phyloP scores from a whole-genome alignment of 2,329 filamentous ascomycete genomes.

The Drechslera avenae region DNA sequence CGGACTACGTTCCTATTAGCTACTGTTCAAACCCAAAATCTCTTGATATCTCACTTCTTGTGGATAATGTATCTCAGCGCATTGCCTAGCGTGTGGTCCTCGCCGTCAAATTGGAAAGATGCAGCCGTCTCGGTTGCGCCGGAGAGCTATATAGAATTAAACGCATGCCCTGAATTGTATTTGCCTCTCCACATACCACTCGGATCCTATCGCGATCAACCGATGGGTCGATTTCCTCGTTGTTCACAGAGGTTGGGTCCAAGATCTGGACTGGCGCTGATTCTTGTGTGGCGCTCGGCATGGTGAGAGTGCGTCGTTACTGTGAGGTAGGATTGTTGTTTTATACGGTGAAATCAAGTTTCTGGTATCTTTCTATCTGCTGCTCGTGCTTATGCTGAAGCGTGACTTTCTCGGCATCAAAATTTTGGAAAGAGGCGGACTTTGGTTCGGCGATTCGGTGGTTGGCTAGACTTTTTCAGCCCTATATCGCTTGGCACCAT shows the following conservation, averaged over 20 bases:
- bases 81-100: constrained; percentile 96
- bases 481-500: constrained; percentile 34
- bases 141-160: constrained; percentile 66
- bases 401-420: constrained; percentile 31
- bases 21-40: too few species aligned
- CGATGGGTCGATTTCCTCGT: constrained; percentile 40
- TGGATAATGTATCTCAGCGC: constrained; percentile 93
- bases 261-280: constrained; percentile 25
- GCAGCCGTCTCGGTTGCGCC: constrained; percentile 85
- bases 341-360: too few species aligned
- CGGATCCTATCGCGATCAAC: constrained; percentile 52
- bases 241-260: constrained; percentile 31
- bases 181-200: constrained; percentile 44
- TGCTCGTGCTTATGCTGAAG: not conserved
- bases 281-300: constrained; percentile 31
- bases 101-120: constrained; percentile 91
- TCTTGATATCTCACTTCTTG: constrained; percentile 94
- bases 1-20: constrained; percentile 62
- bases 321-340: not conserved
- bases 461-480: constrained; percentile 34
- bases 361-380: too few species aligned
- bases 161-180: not conserved
- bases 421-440: constrained; percentile 29
- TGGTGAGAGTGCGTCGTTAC: constrained; percentile 11
- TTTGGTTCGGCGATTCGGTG: constrained; percentile 19